Conservation (phyloP, 768 basidiomycete species). For the Rhodocollybia butyracea region DNA sequence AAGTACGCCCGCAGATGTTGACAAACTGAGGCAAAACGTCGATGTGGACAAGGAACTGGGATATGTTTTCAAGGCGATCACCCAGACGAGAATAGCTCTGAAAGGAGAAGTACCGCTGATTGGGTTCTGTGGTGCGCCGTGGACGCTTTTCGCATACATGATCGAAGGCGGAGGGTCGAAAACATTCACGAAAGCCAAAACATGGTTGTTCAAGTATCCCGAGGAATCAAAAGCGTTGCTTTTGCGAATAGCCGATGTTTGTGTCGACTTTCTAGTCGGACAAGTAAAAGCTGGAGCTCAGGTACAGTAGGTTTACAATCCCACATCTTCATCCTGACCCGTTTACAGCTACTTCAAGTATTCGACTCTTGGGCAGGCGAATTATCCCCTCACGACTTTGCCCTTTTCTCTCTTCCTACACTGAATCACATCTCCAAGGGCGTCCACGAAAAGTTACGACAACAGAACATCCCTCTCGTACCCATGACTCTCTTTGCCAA, state of each 20-base stretch:
- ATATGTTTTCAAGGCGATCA: constrained; percentile 93
- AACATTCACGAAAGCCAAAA: constrained; percentile 87
- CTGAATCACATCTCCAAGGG: constrained; percentile 67
- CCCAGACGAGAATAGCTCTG: constrained; percentile 73
- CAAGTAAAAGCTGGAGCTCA: constrained; percentile 96
- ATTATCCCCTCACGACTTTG: constrained; percentile 85
- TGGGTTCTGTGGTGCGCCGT: constrained; percentile 96
- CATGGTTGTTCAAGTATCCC: constrained; percentile 92
- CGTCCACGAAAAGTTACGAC: constrained; percentile 58
- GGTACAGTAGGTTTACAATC: constrained; percentile 39
- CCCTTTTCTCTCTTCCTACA: constrained; percentile 78
- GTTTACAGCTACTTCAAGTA: constrained; percentile 80
- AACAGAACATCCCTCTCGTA: constrained; percentile 50
- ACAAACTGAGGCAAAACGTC: constrained; percentile 56
- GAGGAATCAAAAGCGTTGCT: constrained; percentile 79
- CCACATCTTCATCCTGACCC: background rate
- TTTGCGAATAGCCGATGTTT: constrained; percentile 79
- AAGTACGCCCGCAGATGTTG: constrained; percentile 68
- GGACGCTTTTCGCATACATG: constrained; percentile 99
- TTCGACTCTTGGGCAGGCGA: constrained; percentile 98
- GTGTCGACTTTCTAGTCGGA: constrained; percentile 85
- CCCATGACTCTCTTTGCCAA: constrained; percentile 96
- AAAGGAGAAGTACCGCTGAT: constrained; percentile 92
- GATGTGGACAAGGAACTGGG: constrained; percentile 82
- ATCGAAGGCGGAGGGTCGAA: constrained; percentile 94